Base-by-base conservation (phyloP, 176 grass and related monocot genomes). In the Chrysopogon serrulatus region DNA sequence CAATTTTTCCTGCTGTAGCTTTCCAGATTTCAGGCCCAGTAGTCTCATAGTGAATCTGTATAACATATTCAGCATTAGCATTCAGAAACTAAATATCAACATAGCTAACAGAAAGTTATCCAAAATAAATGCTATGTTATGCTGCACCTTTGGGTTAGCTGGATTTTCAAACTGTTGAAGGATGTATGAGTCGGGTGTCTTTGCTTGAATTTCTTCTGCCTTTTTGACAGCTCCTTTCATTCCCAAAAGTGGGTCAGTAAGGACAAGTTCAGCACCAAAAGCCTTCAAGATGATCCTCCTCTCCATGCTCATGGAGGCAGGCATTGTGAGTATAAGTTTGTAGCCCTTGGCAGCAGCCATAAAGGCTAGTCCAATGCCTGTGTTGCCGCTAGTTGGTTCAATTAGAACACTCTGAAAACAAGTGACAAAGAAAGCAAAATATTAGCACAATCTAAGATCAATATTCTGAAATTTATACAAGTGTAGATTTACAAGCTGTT, bases 11-110 rank as follows among this genome's bases (percentile, higher is more conserved):
- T 53, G 68, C 91, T 16, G 96, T 95, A 60, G 79, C 79, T 66
- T 90, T 92, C 96, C 96, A 98, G 39, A 98, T 91, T 85, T 98
- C 96, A 42, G 96, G 96, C 34, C 93, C 96, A 7, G 96, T 98
- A 73, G 96, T 98, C 77, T 98, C 93, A 51, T 95, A 98, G 73
- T 98, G 93, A 83, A 98, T 87, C 93, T 98, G 82, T 23, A 83
- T 21, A 16, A 45, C 67, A 84, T 51, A 77, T 74, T 76, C 62
- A 87, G 47, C 67, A 41, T 85, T 6, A 87, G n/a, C 76, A 35
- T 30, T 66, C 53, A n/a, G 5, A 64, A 87, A 54, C 7, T 0
- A 80, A 74, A 40, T 10, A 64, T 36, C n/a, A 79, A 56, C 39
- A 68, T 1, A 14, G 31, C 60, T 0, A 90, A 49, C 30, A 68